phyloP scores from a whole-genome alignment of 106 monocot species.

The Dactylorhiza incarnata region DNA sequence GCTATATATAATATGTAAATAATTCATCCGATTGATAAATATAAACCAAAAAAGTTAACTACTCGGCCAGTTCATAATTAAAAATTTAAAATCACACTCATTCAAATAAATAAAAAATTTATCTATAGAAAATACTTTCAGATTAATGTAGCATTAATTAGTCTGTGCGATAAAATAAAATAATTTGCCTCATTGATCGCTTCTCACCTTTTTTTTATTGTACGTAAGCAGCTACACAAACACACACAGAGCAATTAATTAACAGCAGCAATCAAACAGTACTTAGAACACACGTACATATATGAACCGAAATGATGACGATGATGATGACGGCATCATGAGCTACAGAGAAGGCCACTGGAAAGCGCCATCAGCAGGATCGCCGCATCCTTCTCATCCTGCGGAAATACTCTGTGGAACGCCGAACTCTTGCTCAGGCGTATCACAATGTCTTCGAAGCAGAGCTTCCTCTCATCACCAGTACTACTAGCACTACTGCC shows the following conservation, averaged over 20 bases:
- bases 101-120: no score
- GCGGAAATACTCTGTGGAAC: slow-evolving; percentile 39
- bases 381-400: slow-evolving; percentile 84
- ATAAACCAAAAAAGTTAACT: no score
- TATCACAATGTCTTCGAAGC: slow-evolving; percentile 35
- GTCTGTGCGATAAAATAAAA: not conserved
- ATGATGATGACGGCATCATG: not conserved
- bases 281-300: not conserved
- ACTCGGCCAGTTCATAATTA: no score
- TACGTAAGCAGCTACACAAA: not conserved
- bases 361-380: slow-evolving; percentile 79
- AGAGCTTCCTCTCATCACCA: slow-evolving; percentile 25
- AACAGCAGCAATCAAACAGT: not conserved
- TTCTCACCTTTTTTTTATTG: not conserved
- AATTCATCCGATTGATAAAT: no score
- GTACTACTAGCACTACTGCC: no score
- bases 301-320: no score
- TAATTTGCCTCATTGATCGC: not conserved
- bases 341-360: slow-evolving; percentile 40
- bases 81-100: no score
- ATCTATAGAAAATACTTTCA: no score
- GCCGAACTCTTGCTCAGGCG: slow-evolving; percentile 26
- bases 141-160: no score
- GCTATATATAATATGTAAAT: no score
- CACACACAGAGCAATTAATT: not conserved